Base-by-base conservation (phyloP, 192 early-diverging fungal genomes). In the Entrophospora sp. region DNA sequence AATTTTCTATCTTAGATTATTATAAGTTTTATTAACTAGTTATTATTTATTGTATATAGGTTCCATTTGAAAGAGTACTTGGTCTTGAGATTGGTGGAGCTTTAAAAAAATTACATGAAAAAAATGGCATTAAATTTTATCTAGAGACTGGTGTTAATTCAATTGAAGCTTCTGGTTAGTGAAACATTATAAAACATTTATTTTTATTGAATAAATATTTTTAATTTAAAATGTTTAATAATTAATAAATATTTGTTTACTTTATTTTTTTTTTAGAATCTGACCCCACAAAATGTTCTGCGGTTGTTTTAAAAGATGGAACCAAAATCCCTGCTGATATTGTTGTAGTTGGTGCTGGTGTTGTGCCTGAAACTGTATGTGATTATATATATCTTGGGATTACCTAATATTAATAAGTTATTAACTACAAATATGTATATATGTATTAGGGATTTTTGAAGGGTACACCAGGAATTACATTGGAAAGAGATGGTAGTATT, bases 261-360 rank as follows among this genome's bases (percentile, higher is more conserved):
- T 10, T 58, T 7, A 20, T 37, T 20, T 37, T 2, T 40, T 31
- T 44, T 16, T 31, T 61, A 44, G 61, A 48, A 48, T 34, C 34
- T 20, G 61, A 63, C 35, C 34, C 77, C 1, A 40, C 4, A 3
- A 59, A 38, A 8, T 75, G 73, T 10, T 76, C 81, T 12, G 55
- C 60, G 12, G 78, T 85, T 8, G 43, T 69, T 4, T 56, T 85
- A 46, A 65, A 70, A 22, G 52, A 57, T 30, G 75, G 73, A 18
- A 56, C 63, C 16, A 49, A 40, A 5, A 48, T 85, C 9, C 58
- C 72, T 8, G 79, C 76, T 24, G 81, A 83, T 55, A 66, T 82
- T 24, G 77, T 85, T 5, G 57, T 85, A 25, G n/a, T 85, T 27
- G 83, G 75, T 3, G 76, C 73, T 25, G 83, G 83, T 30, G 81